Evolutionary conservation across 2,329 filamentous ascomycete species (phyloP).

Genomic region (Knoxdaviesia proteae): DNA sequence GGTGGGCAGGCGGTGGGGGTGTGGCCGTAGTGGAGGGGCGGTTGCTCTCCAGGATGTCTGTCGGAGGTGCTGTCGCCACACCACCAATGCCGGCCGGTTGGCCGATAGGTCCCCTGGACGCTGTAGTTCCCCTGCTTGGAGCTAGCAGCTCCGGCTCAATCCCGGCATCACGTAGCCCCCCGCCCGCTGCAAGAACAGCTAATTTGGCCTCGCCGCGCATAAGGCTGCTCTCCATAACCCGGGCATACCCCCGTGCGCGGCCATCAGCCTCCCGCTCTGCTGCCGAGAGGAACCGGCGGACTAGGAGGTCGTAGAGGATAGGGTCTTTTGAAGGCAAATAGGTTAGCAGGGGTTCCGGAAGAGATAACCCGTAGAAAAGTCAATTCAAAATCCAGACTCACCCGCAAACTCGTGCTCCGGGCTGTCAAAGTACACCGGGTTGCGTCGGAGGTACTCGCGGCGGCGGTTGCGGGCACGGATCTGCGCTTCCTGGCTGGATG

Average conservation of each 20-base stretch:
- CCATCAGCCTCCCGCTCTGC: slow-evolving; percentile 56
- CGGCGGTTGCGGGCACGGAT: slow-evolving; percentile 54
- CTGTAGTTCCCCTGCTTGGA: no score
- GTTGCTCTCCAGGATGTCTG: no score
- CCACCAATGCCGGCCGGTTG: no score
- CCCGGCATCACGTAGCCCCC: slow-evolving; percentile 3
- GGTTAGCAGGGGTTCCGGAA: neutral
- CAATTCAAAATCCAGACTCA: slow-evolving; percentile 9
- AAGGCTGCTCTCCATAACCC: slow-evolving; percentile 58
- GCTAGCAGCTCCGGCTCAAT: neutral
- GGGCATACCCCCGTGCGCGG: slow-evolving; percentile 55
- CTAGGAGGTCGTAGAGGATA: slow-evolving; percentile 59
- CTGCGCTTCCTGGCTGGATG: slow-evolving; percentile 18
- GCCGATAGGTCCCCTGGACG: no score
- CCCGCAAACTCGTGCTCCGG: slow-evolving; percentile 34
- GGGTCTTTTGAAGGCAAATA: slow-evolving; percentile 32
- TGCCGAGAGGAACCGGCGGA: slow-evolving; percentile 56
- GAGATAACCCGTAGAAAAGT: neutral
- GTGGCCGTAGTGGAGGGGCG: no score
- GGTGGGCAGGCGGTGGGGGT: no score
- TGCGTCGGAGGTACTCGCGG: slow-evolving; percentile 50
- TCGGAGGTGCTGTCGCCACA: no score
- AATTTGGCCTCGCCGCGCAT: slow-evolving; percentile 58
- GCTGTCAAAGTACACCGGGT: slow-evolving; percentile 49
- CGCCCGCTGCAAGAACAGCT: slow-evolving; percentile 19